A percentile compares a stretch with the other conserved stretches of the same genome.
Conservation (phyloP, 495 filamentous ascomycete genomes). For the Xylaria scruposa region DNA sequence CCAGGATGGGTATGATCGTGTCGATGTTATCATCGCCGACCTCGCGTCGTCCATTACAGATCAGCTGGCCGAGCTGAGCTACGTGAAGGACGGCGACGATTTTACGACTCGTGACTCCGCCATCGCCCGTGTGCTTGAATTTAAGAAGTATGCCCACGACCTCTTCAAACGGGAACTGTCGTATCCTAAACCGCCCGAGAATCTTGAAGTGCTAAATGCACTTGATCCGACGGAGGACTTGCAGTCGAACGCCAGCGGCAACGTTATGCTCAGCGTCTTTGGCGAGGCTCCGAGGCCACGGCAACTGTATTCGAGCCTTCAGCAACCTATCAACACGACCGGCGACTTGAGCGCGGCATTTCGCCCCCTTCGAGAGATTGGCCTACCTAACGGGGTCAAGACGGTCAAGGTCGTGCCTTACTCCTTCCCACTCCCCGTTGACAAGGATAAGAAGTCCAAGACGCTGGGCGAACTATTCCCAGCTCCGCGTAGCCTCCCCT, state of each 20-base stretch:
- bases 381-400: slow-evolving; percentile 75
- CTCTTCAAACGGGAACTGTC: slow-evolving; percentile 49
- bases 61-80: slow-evolving; percentile 49
- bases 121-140: slow-evolving; percentile 47
- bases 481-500: slow-evolving; percentile 68
- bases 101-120: slow-evolving; percentile 36
- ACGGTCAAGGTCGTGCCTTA: slow-evolving; percentile 70
- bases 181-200: slow-evolving; percentile 40
- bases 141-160: slow-evolving; percentile 50
- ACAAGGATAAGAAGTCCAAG: slow-evolving; percentile 56
- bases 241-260: slow-evolving; percentile 47
- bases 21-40: slow-evolving; percentile 57
- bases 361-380: slow-evolving; percentile 63
- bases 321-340: slow-evolving; percentile 56
- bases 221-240: slow-evolving; percentile 34
- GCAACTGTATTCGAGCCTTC: slow-evolving; percentile 84
- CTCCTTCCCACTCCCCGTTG: slow-evolving; percentile 37
- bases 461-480: slow-evolving; percentile 85
- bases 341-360: slow-evolving; percentile 40
- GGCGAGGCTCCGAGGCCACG: slow-evolving; percentile 73
- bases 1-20: slow-evolving; percentile 47
- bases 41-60: slow-evolving; percentile 46
- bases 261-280: slow-evolving; percentile 72
- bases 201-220: slow-evolving; percentile 29
- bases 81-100: slow-evolving; percentile 32